Conservation (phyloP, 2,329 filamentous ascomycete genomes). For the Thelonectria discophora region DNA sequence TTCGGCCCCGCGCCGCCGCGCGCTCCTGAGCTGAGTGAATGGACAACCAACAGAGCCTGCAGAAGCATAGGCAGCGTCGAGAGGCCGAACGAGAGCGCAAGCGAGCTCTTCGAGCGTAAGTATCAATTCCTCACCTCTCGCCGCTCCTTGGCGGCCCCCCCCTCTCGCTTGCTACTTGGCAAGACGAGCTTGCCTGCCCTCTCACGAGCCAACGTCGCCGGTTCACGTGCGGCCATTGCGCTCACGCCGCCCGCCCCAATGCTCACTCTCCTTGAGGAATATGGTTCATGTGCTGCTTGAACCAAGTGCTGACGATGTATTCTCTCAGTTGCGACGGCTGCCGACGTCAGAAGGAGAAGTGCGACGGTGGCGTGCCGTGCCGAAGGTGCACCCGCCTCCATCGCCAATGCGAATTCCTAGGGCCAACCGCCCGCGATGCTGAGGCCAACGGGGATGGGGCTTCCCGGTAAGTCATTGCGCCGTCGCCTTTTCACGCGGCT, state of each 20-base stretch:
- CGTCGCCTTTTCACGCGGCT: not conserved
- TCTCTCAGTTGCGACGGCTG: constrained; percentile 60
- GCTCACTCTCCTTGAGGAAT: not conserved
- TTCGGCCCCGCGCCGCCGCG: constrained; percentile 41
- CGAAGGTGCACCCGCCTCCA: constrained; percentile 61
- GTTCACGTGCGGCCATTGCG: constrained; percentile 3
- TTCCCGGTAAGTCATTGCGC: constrained; percentile 28
- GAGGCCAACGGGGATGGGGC: constrained; percentile 39
- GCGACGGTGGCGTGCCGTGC: constrained; percentile 64
- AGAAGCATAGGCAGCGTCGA: constrained; percentile 43
- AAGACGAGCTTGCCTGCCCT: not conserved
- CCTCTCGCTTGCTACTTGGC: not conserved
- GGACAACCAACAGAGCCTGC: constrained; percentile 43
- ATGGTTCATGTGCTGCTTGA: not conserved
- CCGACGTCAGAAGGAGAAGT: constrained; percentile 65
- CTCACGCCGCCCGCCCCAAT: constrained; percentile 5
- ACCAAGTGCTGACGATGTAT: constrained; percentile 2
- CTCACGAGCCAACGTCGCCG: constrained; percentile 1
- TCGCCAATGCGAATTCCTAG: constrained; percentile 59
- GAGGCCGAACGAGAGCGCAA: constrained; percentile 44
- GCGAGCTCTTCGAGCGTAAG: constrained; percentile 42
- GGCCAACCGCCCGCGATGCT: constrained; percentile 44
- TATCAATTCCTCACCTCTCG: constrained; percentile 8
- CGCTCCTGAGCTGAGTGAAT: constrained; percentile 36
- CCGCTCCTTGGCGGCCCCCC: not conserved